These are phyloP conservation scores for Viola pubescens DNA, from an alignment of 441 rosid genomes.

Conservation along the genomic window DNA sequence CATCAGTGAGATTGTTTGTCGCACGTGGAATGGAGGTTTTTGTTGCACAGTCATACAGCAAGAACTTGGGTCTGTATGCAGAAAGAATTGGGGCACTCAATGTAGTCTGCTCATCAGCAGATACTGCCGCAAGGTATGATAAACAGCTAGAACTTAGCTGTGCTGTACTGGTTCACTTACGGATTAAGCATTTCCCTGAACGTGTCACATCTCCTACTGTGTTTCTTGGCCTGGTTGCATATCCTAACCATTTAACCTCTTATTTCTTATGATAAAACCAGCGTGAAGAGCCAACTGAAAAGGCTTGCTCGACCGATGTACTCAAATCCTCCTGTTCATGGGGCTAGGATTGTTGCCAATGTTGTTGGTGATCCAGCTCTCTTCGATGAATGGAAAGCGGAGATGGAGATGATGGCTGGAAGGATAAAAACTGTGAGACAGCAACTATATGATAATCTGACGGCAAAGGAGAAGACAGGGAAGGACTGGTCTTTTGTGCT, in stretches of 20 bases:
- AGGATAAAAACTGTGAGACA: constrained; percentile 87
- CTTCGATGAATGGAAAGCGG: constrained; percentile 81
- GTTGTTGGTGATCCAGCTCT: constrained; percentile 78
- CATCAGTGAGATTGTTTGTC: constrained; percentile 84
- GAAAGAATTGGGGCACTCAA: constrained; percentile 94
- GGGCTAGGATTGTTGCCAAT: constrained; percentile 86
- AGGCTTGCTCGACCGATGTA: constrained; percentile 95
- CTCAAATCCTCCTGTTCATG: constrained; percentile 93
- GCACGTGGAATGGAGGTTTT: constrained; percentile 82
- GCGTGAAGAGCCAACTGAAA: constrained; percentile 97
- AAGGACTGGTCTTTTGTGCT: constrained; percentile 93
- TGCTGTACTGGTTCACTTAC: too few species aligned
- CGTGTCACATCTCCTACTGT: background rate
- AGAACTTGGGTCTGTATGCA: constrained; percentile 88
- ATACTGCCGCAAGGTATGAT: constrained; percentile 71
- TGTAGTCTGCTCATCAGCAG: constrained; percentile 78
- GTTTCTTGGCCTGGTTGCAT: background rate
- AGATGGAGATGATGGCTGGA: constrained; percentile 99
- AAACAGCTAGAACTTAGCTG: background rate
- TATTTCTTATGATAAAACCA: constrained; percentile 20
- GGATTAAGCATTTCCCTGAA: background rate
- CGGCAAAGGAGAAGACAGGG: constrained; percentile 69
- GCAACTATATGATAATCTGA: constrained; percentile 59
- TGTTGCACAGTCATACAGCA: constrained; percentile 96
- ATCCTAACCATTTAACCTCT: too few species aligned